Conservation (phyloP, 1,139 yeast species). For the Lodderomyces orthopsilosis region DNA sequence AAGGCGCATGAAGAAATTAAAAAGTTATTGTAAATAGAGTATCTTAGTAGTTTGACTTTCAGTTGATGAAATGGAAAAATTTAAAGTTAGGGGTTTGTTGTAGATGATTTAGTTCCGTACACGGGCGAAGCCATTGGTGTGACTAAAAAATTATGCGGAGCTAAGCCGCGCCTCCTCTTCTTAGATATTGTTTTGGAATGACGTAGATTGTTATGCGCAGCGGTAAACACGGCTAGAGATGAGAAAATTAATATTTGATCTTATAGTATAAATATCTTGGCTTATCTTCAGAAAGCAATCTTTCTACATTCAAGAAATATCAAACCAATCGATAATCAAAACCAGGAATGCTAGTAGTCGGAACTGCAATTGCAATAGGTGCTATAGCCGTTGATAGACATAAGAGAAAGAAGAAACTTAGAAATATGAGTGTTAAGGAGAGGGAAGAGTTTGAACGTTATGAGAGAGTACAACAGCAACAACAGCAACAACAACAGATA, state of each 20-base stretch:
- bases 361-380: constrained; percentile 3
- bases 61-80: background rate
- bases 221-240: background rate
- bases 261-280: background rate
- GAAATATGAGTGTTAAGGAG: background rate
- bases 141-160: background rate
- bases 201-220: background rate
- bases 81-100: too few species aligned
- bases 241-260: background rate
- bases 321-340: background rate
- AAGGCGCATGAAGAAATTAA: constrained; percentile 28
- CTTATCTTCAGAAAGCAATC: background rate
- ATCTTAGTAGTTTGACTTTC: background rate
- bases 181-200: constrained; percentile 1
- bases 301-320: background rate
- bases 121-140: too few species aligned
- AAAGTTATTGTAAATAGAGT: constrained; percentile 10
- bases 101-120: too few species aligned
- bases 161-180: background rate
- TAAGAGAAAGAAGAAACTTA: constrained; percentile 5
- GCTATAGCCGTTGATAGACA: constrained; percentile 3
- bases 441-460: constrained; percentile 1
- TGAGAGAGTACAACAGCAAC: constrained; percentile 1
- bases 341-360: constrained; percentile 1
- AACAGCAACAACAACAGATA: constrained; percentile 2